Percentiles rank a stretch among this genome's conserved stretches.
Evolutionary conservation across 2,329 filamentous ascomycete genomes (phyloP).

Genomic region (Exophiala bonariae): DNA sequence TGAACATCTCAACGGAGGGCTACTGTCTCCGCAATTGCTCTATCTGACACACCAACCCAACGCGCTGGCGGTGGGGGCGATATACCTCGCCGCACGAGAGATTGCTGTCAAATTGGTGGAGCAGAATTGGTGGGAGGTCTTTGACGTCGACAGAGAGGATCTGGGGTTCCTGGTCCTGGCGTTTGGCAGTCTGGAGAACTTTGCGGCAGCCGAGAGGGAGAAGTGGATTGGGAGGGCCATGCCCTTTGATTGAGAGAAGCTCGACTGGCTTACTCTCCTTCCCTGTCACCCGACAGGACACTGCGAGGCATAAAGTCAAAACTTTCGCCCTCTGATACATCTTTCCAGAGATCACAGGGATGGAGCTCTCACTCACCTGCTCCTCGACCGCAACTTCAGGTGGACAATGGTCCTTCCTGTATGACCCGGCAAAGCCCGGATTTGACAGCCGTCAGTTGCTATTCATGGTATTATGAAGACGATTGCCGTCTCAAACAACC

Average conservation of each 20-base stretch:
- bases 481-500: no score
- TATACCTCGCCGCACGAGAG: conserved; percentile 86
- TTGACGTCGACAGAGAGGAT: conserved; percentile 92
- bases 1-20: conserved; percentile 78
- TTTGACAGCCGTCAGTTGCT: no score
- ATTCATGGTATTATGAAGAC: no score
- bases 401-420: no score
- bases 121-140: conserved; percentile 92
- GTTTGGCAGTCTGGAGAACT: conserved; percentile 75
- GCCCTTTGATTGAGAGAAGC: conserved; percentile 13
- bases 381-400: no score
- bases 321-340: no score
- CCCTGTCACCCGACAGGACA: no score
- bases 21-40: conserved; percentile 83
- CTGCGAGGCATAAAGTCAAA: no score
- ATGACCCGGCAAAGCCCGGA: no score
- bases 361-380: no score
- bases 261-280: no score
- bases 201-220: conserved; percentile 60
- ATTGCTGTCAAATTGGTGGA: conserved; percentile 75
- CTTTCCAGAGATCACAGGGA: no score
- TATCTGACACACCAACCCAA: conserved; percentile 92
- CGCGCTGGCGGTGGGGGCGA: conserved; percentile 79
- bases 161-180: conserved; percentile 88
- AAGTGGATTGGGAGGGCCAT: conserved; percentile 45